Conservation (phyloP, 805 yeast genomes). For the Wickerhamomyces xylosicus region DNA sequence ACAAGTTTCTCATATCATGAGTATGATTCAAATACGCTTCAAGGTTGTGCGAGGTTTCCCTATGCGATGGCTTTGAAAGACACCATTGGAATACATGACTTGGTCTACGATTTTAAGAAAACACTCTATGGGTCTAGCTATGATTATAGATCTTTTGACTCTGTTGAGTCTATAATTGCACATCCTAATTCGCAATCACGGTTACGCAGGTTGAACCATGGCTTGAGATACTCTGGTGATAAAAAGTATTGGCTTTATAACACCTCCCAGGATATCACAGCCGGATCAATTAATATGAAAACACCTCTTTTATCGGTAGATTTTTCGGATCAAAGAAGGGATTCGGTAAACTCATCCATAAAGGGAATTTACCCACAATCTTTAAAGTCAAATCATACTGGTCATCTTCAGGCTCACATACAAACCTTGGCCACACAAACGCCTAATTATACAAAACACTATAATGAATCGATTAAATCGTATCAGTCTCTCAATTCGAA, state of each 20-base stretch:
- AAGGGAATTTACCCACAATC: conserved; percentile 18
- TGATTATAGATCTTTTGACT: conserved; percentile 75
- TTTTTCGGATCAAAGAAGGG: neutral
- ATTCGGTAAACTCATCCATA: conserved; percentile 14
- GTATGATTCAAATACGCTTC: conserved; percentile 48
- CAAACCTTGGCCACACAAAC: too few relatives aligned
- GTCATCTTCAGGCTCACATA: too few relatives aligned
- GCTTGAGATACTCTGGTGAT: conserved; percentile 76
- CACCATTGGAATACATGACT: conserved; percentile 66
- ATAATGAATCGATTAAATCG: neutral
- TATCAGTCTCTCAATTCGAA: neutral
- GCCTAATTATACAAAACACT: too few relatives aligned
- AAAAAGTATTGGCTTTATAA: conserved; percentile 62
- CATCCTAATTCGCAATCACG: conserved; percentile 59
- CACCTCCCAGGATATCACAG: neutral
- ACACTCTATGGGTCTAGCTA: conserved; percentile 64
- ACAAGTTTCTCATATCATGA: conserved; percentile 71
- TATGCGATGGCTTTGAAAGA: conserved; percentile 62
- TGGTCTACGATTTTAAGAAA: conserved; percentile 63
- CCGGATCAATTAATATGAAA: conserved; percentile 4
- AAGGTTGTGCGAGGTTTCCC: conserved; percentile 60
- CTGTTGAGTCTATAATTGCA: conserved; percentile 59
- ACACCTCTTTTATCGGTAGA: conserved; percentile 9
- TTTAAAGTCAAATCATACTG: conserved; percentile 2
- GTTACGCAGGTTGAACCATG: conserved; percentile 67